phyloP scores from a whole-genome alignment of 352 stramenopile species.

The Pythium graminicola region DNA sequence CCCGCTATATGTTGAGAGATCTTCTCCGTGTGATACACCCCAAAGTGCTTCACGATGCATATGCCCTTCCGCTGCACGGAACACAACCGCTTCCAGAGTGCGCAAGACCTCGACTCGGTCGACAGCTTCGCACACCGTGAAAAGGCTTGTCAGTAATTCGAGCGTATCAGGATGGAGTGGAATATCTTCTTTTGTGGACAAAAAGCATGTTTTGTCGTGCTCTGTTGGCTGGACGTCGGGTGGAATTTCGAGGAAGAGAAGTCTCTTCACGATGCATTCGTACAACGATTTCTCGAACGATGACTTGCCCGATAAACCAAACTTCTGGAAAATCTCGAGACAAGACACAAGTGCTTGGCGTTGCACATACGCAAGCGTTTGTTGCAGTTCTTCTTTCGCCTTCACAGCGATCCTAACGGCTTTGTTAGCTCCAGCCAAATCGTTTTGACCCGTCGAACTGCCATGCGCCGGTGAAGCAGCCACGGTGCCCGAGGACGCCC shows the following conservation, averaged over 20 bases:
- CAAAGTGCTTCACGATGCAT: slow-evolving; percentile 69
- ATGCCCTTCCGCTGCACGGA: slow-evolving; percentile 72
- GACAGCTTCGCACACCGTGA: slow-evolving; percentile 46
- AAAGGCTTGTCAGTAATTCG: slow-evolving; percentile 47
- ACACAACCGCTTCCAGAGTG: slow-evolving; percentile 69
- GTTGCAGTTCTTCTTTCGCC: slow-evolving; percentile 77
- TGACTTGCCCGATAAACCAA: slow-evolving; percentile 51
- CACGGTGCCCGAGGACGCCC: background rate
- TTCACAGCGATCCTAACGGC: slow-evolving; percentile 60
- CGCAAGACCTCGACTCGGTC: slow-evolving; percentile 67
- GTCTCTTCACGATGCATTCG: slow-evolving; percentile 69
- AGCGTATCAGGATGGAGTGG: slow-evolving; percentile 72
- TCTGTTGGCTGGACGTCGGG: slow-evolving; percentile 78
- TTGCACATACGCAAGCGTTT: slow-evolving; percentile 70
- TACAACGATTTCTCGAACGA: slow-evolving; percentile 78
- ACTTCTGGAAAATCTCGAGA: slow-evolving; percentile 63
- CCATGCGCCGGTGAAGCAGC: background rate
- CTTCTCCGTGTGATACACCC: slow-evolving; percentile 34
- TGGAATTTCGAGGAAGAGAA: slow-evolving; percentile 79
- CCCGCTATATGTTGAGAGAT: slow-evolving; percentile 44
- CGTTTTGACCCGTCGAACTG: background rate
- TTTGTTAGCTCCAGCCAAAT: slow-evolving; percentile 30
- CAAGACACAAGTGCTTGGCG: slow-evolving; percentile 65
- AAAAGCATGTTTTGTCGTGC: slow-evolving; percentile 79
- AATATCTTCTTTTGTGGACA: slow-evolving; percentile 78